Base-by-base conservation (phyloP, 805 yeast species). In the Metschnikowia reukaufii region DNA sequence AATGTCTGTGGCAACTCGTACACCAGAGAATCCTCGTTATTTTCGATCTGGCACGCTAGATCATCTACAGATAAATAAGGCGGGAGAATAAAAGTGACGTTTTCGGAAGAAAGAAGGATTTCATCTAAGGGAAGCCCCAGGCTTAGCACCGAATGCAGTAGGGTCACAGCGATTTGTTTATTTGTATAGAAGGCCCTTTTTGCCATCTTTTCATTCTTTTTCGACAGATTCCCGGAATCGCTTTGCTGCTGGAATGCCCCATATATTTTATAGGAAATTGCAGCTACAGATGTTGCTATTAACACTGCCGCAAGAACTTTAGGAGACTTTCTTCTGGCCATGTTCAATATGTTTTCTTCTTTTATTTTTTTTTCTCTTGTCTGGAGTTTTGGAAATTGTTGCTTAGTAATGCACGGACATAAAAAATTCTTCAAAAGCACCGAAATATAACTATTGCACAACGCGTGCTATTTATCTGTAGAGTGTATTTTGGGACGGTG, bases 11-110 rank as follows among this genome's bases (percentile, higher is more conserved):
- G 66, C 40, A 64, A 50, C 16, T 40, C 42, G 39, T 40, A 46
- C 20, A 35, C 43, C 37, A 20, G 33, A 13, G 25, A 30, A 23
- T 35, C 48, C 13, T 27, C 43, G 9, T 38, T 44, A 23, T 39
- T 9, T 40, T 35, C 48, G 8, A 64, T 57, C 39, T 56, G 58
- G 42, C 55, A 39, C 35, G 53, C 62, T 39, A 72, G 62, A 49
- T 72, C 77, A 27, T 70, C 75, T 23, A 67, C 56, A 10, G 68
- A 64, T 21, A 72, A 60, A 44, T 72, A 65, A 3, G 77, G 77
- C 5, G 77, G 76, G 23, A 72, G 63, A 39, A 72, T 72, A 52
- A 72, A 72, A 6, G 73, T 68, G 32, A 72, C 70, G 51, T 72
- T 72, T 25, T 67, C 72, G 2, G 67, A 56, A 25, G 64, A 66